phyloP scores from a whole-genome alignment of 768 basidiomycete genomes.

The Suillus spraguei region DNA sequence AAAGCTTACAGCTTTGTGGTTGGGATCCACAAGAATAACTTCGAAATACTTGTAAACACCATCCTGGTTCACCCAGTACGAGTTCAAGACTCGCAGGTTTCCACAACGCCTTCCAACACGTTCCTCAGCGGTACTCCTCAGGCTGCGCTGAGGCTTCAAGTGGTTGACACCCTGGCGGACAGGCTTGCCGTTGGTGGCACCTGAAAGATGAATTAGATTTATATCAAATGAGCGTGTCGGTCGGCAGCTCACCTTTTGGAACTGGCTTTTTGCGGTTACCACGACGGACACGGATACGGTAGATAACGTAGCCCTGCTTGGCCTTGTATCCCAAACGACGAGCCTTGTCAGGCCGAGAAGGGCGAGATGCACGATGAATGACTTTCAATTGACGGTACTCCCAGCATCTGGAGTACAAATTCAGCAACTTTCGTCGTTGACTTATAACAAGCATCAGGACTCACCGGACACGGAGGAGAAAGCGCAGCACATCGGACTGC shows the following conservation, averaged over 20 bases:
- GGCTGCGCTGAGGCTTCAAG: conserved; percentile 94
- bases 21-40: conserved; percentile 96
- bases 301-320: conserved; percentile 99
- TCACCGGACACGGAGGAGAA: conserved; percentile 94
- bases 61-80: conserved; percentile 99
- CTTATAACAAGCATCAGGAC: conserved; percentile 25
- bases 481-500: conserved; percentile 96
- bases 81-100: conserved; percentile 95
- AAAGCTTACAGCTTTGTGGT: conserved; percentile 83
- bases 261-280: conserved; percentile 99
- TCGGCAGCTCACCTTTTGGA: conserved; percentile 75
- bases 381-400: conserved; percentile 98
- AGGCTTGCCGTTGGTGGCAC: conserved; percentile 99
- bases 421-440: conserved; percentile 9
- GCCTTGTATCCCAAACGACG: conserved; percentile 99
- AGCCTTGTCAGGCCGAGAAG: conserved; percentile 99
- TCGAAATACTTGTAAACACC: conserved; percentile 99
- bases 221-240: neutral
- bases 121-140: conserved; percentile 95
- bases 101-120: conserved; percentile 96
- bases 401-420: conserved; percentile 71
- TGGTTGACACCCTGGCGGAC: conserved; percentile 99
- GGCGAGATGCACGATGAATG: conserved; percentile 96
- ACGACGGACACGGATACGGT: conserved; percentile 95
- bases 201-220: conserved; percentile 37